Conservation (phyloP, 2,329 filamentous ascomycete species). For the Hysterium pulicare region DNA sequence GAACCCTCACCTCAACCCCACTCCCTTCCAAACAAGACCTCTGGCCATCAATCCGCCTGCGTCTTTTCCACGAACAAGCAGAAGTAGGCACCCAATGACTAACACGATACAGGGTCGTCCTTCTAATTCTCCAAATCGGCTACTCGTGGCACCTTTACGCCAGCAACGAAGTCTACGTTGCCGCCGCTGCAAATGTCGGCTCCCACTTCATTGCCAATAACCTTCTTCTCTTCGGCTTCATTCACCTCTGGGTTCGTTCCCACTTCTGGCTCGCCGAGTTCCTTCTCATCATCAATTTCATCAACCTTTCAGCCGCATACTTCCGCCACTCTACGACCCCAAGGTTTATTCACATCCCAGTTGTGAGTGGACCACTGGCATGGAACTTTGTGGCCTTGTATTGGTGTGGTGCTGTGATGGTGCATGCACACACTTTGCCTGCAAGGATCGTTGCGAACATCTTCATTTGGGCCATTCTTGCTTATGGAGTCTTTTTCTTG, state of each 20-base stretch:
- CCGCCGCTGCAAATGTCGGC: slow-evolving; percentile 71
- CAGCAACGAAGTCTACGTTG: slow-evolving; percentile 58
- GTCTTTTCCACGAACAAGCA: background rate
- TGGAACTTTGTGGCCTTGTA: slow-evolving; percentile 86
- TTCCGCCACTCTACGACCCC: slow-evolving; percentile 73
- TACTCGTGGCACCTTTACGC: slow-evolving; percentile 78
- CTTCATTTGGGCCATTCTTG: slow-evolving; percentile 80
- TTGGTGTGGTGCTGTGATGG: slow-evolving; percentile 80
- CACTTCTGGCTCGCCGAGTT: slow-evolving; percentile 75
- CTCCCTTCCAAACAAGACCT: background rate
- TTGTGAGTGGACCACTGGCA: slow-evolving; percentile 72
- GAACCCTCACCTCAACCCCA: background rate
- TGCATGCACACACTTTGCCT: slow-evolving; percentile 59
- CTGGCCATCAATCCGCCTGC: no score
- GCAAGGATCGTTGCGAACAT: slow-evolving; percentile 82
- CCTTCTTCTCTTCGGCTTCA: slow-evolving; percentile 74
- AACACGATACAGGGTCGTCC: slow-evolving; percentile 55
- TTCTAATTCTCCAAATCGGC: slow-evolving; percentile 71
- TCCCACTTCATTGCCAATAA: slow-evolving; percentile 85
- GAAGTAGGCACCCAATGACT: background rate
- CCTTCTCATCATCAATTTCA: slow-evolving; percentile 73
- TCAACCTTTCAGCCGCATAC: slow-evolving; percentile 76
- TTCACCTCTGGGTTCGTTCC: slow-evolving; percentile 76
- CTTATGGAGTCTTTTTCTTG: slow-evolving; percentile 75
- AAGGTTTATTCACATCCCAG: slow-evolving; percentile 71